These are phyloP conservation scores for Microbotryum violaceum DNA, from an alignment of 1,284 basidiomycete genomes.

Conservation along the genomic window DNA sequence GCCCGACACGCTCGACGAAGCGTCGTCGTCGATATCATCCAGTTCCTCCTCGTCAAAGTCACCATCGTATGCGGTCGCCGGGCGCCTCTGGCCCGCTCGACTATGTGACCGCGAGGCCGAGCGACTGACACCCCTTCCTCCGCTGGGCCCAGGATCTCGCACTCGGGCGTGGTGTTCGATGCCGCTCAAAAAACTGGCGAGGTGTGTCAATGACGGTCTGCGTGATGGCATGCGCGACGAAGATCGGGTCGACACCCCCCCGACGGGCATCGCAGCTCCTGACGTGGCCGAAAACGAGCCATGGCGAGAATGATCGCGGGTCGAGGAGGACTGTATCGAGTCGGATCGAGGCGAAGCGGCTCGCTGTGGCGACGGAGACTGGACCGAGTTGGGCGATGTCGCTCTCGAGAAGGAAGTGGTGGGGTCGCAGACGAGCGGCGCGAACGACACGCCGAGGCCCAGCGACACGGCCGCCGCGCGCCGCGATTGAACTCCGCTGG, in stretches of 20 bases:
- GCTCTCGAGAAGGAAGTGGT: neutral
- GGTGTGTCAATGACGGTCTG: constrained; percentile 21
- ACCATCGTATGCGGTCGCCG: constrained; percentile 3
- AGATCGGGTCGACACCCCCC: neutral
- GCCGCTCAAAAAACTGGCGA: constrained; percentile 26
- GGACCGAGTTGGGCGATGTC: neutral
- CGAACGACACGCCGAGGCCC: constrained; percentile 22
- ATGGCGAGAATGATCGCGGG: neutral
- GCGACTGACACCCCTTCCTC: constrained; percentile 24
- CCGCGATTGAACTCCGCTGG: neutral
- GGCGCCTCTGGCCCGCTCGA: neutral
- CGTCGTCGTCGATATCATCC: constrained; percentile 8
- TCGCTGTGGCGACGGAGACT: constrained; percentile 5
- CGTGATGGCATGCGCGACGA: neutral
- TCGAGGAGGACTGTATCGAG: neutral
- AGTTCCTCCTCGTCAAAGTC: constrained; percentile 1
- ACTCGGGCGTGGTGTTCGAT: constrained; percentile 31
- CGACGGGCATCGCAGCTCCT: neutral
- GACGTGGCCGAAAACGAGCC: neutral
- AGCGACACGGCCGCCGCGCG: constrained; percentile 13
- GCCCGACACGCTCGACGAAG: neutral
- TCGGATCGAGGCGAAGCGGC: constrained; percentile 5
- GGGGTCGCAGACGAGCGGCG: constrained; percentile 4
- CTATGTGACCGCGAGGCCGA: constrained; percentile 8
- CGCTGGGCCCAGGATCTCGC: constrained; percentile 13